phyloP scores from a whole-genome alignment of 331 rosid species.

The Quercus phellos region DNA sequence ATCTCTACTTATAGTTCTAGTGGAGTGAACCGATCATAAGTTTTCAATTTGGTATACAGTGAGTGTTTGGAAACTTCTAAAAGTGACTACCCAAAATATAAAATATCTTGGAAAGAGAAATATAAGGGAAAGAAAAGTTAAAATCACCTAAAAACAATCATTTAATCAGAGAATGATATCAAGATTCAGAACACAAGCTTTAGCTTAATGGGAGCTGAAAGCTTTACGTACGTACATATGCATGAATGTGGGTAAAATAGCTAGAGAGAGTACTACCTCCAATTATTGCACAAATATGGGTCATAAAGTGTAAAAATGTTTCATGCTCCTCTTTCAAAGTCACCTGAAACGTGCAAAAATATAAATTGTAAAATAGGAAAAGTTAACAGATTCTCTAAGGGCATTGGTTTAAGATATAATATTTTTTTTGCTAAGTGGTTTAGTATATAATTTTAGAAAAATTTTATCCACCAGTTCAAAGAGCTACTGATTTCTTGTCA shows the following conservation, averaged over 20 bases:
- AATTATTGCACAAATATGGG: constrained; percentile 76
- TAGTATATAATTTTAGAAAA: too few relatives aligned
- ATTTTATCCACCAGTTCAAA: background rate
- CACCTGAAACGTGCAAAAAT: constrained; percentile 55
- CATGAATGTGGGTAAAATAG: background rate
- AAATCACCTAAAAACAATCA: background rate
- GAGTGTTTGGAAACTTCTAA: background rate
- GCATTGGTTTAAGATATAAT: too few relatives aligned
- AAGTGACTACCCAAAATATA: background rate
- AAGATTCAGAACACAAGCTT: background rate
- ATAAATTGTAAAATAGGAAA: background rate
- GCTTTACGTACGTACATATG: background rate
- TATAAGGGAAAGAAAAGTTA: background rate
- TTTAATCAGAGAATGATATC: background rate
- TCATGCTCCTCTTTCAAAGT: constrained; percentile 64
- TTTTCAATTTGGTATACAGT: background rate
- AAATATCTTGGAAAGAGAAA: background rate
- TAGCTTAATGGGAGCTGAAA: background rate
- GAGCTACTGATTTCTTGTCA: background rate
- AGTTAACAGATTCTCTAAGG: too few relatives aligned
- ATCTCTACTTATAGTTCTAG: background rate
- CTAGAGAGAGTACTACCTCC: constrained; percentile 58
- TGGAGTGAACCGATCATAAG: background rate
- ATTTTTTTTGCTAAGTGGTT: too few relatives aligned
- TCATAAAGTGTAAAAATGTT: constrained; percentile 79